phyloP scores from a whole-genome alignment of 192 early-diverging fungal species.

The Podila minutissima region DNA sequence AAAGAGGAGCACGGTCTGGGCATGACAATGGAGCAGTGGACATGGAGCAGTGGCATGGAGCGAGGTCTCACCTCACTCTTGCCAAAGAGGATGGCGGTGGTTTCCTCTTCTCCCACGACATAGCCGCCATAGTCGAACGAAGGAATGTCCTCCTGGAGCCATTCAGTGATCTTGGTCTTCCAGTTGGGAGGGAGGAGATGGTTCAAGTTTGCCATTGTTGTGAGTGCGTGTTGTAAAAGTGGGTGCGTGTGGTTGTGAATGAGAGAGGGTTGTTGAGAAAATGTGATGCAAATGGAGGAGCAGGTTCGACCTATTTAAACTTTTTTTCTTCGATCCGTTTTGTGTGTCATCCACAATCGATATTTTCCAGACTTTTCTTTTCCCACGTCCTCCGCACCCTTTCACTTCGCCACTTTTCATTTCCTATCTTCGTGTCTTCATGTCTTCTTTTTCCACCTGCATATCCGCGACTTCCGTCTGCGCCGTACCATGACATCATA shows the following conservation, averaged over 20 bases:
- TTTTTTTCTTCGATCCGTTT: too few relatives aligned
- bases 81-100: constrained; percentile 86
- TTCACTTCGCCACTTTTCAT: too few relatives aligned
- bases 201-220: constrained; percentile 28
- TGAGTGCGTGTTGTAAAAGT: background rate
- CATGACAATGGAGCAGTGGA: background rate
- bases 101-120: constrained; percentile 89
- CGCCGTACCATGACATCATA: too few relatives aligned
- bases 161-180: constrained; percentile 78
- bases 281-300: constrained; percentile 4
- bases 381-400: too few relatives aligned
- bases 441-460: too few relatives aligned
- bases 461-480: too few relatives aligned
- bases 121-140: constrained; percentile 98
- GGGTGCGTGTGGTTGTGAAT: too few relatives aligned
- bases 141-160: constrained; percentile 96
- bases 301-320: background rate
- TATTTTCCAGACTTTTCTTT: too few relatives aligned
- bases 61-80: constrained; percentile 67
- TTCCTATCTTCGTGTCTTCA: too few relatives aligned
- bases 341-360: too few relatives aligned
- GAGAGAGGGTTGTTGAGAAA: background rate
- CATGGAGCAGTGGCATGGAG: too few relatives aligned
- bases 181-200: constrained; percentile 83
- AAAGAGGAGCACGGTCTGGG: background rate